These are phyloP conservation scores for Uncinocarpus reesii DNA, from an alignment of 2,329 filamentous ascomycete species.

Conservation along the genomic window DNA sequence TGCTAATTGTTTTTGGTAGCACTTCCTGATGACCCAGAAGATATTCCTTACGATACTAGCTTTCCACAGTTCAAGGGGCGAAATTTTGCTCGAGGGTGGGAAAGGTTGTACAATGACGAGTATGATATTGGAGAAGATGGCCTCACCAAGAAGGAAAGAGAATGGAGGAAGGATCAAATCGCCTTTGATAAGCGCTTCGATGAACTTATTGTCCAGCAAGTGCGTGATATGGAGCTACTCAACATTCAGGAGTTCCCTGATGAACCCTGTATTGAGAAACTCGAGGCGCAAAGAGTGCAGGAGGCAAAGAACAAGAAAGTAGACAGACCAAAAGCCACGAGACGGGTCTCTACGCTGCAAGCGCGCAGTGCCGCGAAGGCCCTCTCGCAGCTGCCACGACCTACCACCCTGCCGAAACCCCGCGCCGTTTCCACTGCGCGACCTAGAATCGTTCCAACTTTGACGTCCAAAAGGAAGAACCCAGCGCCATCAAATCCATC, in stretches of 20 bases:
- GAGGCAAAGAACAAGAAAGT: constrained; percentile 20
- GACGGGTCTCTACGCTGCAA: constrained; percentile 31
- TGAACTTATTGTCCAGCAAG: constrained; percentile 55
- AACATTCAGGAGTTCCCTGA: constrained; percentile 38
- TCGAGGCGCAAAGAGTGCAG: constrained; percentile 21
- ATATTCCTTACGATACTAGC: constrained; percentile 39
- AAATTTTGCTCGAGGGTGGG: constrained; percentile 45
- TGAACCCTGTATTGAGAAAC: constrained; percentile 29
- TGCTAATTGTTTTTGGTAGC: constrained; percentile 32
- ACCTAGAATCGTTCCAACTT: constrained; percentile 29
- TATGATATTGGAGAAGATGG: constrained; percentile 45
- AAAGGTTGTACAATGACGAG: constrained; percentile 37
- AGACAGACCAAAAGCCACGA: constrained; percentile 20
- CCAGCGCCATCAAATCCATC: constrained; percentile 40
- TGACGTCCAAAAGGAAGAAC: constrained; percentile 31
- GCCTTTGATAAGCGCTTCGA: constrained; percentile 57
- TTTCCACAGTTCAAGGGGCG: constrained; percentile 45
- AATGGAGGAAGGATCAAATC: constrained; percentile 53
- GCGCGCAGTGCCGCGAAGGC: constrained; percentile 34
- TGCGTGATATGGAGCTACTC: constrained; percentile 54
- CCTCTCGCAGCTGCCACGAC: constrained; percentile 25
- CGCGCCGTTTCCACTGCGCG: constrained; percentile 31
- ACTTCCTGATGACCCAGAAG: constrained; percentile 38
- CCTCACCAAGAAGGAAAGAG: constrained; percentile 56
- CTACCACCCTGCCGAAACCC: constrained; percentile 28